A percentile compares a stretch with the other conserved stretches of the same genome.
Conservation (phyloP, 192 early-diverging fungal genomes). For the Lunasporangiospora selenospora region DNA sequence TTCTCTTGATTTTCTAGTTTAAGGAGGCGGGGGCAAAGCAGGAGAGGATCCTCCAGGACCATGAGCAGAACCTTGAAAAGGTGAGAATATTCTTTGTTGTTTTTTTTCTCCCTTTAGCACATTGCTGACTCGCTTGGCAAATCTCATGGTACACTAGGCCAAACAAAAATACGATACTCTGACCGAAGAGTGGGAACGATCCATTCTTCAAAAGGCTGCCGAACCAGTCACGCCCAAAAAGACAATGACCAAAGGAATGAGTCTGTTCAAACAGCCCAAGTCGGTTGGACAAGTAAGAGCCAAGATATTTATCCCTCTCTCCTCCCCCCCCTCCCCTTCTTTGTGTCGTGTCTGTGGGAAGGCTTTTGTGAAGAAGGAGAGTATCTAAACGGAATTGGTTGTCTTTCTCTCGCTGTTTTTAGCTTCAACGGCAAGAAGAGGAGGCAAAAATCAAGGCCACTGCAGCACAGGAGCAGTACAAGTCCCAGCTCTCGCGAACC, state of each 20-base stretch:
- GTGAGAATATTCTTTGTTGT: conserved; percentile 45
- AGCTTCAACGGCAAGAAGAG: conserved; percentile 83
- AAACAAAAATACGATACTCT: conserved; percentile 80
- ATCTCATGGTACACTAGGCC: no score
- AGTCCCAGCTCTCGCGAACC: conserved; percentile 75
- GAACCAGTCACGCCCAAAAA: conserved; percentile 53
- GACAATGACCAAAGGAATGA: conserved; percentile 54
- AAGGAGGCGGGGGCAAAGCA: conserved; percentile 83
- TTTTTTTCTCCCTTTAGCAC: not conserved
- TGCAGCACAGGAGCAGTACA: conserved; percentile 83
- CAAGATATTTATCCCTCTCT: no score
- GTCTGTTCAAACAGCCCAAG: conserved; percentile 59
- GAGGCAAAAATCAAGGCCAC: conserved; percentile 88
- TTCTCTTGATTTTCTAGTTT: conserved; percentile 52
- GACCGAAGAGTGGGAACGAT: conserved; percentile 88
- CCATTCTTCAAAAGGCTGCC: conserved; percentile 62
- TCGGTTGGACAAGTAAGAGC: conserved; percentile 64
- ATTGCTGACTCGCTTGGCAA: no score
- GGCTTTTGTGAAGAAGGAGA: no score
- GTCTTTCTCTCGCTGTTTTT: conserved; percentile 1
- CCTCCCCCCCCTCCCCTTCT: no score
- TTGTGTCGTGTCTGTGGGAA: no score
- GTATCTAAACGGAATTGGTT: not conserved
- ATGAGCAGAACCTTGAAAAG: conserved; percentile 85
- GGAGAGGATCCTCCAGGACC: conserved; percentile 77